Evolutionary conservation across 139 green algal genomes (phyloP).

Genomic region (Chlorokybus atmophyticus): DNA sequence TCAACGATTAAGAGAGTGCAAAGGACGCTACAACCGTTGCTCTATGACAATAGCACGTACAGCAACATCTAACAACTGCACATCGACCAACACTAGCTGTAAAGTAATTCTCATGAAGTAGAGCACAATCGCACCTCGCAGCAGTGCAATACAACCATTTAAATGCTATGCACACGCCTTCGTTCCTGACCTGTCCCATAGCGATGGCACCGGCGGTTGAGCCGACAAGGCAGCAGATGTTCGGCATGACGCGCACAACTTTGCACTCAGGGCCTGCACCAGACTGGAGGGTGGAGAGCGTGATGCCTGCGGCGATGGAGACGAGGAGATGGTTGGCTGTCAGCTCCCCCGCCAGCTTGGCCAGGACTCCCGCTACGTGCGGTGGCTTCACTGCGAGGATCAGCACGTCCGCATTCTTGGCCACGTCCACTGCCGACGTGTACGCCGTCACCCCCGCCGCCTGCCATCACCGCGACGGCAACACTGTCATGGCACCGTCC

Average conservation of each 20-base stretch:
- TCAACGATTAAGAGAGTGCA: too few species aligned
- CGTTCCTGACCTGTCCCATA: conserved; percentile 50
- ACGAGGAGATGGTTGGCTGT: conserved; percentile 47
- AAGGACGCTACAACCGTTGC: too few species aligned
- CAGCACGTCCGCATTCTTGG: conserved; percentile 55
- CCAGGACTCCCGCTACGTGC: conserved; percentile 55
- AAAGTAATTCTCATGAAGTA: too few species aligned
- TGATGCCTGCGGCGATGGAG: conserved; percentile 87
- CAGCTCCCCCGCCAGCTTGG: conserved; percentile 30
- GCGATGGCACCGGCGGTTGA: conserved; percentile 76
- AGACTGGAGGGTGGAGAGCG: conserved; percentile 42
- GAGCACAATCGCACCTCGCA: too few species aligned
- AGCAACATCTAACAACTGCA: too few species aligned
- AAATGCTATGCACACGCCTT: too few species aligned
- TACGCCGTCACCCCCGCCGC: conserved; percentile 28
- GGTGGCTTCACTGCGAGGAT: conserved; percentile 91
- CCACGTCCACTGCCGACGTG: conserved; percentile 50
- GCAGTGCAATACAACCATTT: too few species aligned
- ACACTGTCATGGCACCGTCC: too few species aligned
- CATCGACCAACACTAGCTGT: too few species aligned
- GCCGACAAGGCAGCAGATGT: conserved; percentile 89
- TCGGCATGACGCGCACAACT: conserved; percentile 93
- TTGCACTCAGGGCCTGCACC: conserved; percentile 47
- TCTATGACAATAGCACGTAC: too few species aligned
- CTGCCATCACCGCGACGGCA: too few species aligned